Evolutionary conservation across 2,329 filamentous ascomycete genomes (phyloP).

Genomic region (Cladorrhinum sp.): DNA sequence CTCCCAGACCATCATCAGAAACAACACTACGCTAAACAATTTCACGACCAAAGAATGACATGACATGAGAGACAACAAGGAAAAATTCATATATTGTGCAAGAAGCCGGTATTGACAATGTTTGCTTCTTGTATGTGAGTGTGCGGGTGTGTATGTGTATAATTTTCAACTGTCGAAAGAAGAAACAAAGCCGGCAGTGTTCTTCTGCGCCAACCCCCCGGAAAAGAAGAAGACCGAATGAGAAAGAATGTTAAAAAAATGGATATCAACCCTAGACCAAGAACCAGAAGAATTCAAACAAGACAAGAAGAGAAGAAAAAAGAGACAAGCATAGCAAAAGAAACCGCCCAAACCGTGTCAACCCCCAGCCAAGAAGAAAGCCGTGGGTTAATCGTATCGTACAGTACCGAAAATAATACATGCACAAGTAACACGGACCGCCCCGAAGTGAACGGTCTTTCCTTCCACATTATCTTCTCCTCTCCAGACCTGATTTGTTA

Average conservation of each 20-base stretch:
- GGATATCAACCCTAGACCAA: background rate
- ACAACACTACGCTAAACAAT: background rate
- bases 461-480: background rate
- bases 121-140: too few relatives aligned
- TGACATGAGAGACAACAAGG: background rate
- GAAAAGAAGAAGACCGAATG: background rate
- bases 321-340: background rate
- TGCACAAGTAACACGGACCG: background rate
- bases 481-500: background rate
- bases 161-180: too few relatives aligned
- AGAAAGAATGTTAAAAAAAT: background rate
- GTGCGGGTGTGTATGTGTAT: too few relatives aligned
- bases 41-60: background rate
- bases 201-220: too few relatives aligned
- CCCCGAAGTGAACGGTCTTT: background rate
- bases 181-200: background rate
- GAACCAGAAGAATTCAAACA: background rate
- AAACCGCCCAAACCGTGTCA: too few relatives aligned
- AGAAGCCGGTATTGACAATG: too few relatives aligned
- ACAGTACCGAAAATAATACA: background rate
- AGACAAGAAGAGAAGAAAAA: constrained; percentile 10
- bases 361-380: background rate
- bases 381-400: background rate
- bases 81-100: too few relatives aligned
- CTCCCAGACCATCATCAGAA: too few relatives aligned